Evolutionary conservation across 2,329 filamentous ascomycete species (phyloP), one percentile per base, ranked within the genome.

Genomic region (Beauveria medogensis): DNA sequence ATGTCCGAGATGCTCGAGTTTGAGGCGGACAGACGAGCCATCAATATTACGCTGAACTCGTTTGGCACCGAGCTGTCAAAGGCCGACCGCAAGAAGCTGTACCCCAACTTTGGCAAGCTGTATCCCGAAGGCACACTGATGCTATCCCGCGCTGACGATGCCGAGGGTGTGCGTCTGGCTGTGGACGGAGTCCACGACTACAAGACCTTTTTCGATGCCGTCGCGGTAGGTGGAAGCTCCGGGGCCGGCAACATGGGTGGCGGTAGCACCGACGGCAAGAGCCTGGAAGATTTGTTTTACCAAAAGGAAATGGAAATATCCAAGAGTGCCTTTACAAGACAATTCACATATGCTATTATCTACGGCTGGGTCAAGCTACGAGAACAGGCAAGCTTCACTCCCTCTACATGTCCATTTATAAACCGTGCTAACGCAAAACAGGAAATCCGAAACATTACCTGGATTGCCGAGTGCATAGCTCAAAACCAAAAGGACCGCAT

Each of bases 401-500:
- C 22, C 8, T 14, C 5, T 22, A 24, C 41, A 5, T 37, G n/a
- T 8, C 5, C 46, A 3, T 48, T 48, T 2, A 46, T 59, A 8
- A 0, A 34, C 22, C 57, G 14, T 77, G 69, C 81, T 69, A 28
- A 46, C 5, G 22, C 22, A 3, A 22, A 7, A 3, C 64, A 97
- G 92, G 94, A 99, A 89, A 97, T 97, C 69, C 90, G 94, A 66
- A 99, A 99, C 77, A 96, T 99, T 71, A 97, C 94, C 56, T 99
- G 94, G 94, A 99, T 99, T 75, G 89, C 94, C 24, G 94, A 99
- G 77, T 99, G 94, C 78, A 99, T 99, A 83, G 94, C 94, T 60
- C 94, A 99, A 78, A 97, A 96, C 80, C 94, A 99, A 78, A 99
- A 99, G 80, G 94, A 99, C 76, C 86, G 94, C 72, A 97, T 99